These are phyloP conservation scores for Russula abietina DNA, from an alignment of 768 basidiomycete species.

Conservation along the genomic window DNA sequence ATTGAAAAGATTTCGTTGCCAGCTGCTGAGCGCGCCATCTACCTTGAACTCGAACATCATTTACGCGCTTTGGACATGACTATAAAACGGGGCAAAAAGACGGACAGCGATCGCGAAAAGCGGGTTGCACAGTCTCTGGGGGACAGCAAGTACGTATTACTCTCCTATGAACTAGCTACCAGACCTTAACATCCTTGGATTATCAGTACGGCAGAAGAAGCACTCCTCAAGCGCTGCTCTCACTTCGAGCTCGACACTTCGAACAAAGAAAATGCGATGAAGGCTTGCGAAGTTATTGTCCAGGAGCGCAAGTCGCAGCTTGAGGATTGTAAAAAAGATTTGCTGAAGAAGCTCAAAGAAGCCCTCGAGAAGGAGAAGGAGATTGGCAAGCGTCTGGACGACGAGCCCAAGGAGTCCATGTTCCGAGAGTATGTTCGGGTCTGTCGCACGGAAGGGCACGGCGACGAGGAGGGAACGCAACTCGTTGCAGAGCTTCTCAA, in stretches of 20 bases:
- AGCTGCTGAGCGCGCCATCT: slow-evolving; percentile 90
- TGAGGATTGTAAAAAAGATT: slow-evolving; percentile 69
- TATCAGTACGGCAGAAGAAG: slow-evolving; percentile 78
- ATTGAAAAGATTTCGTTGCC: slow-evolving; percentile 67
- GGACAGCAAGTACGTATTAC: slow-evolving; percentile 52
- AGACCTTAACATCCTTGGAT: neutral
- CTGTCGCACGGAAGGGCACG: slow-evolving; percentile 61
- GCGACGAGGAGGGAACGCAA: slow-evolving; percentile 70
- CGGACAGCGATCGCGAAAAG: slow-evolving; percentile 76
- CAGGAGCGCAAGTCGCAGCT: slow-evolving; percentile 73
- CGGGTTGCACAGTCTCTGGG: slow-evolving; percentile 84
- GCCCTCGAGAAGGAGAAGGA: slow-evolving; percentile 65
- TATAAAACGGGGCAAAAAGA: slow-evolving; percentile 58
- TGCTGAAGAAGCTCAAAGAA: slow-evolving; percentile 57
- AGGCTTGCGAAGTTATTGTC: slow-evolving; percentile 90
- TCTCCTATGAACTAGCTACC: neutral
- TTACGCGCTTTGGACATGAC: slow-evolving; percentile 86
- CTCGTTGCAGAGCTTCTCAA: slow-evolving; percentile 54
- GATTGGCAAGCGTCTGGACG: slow-evolving; percentile 41
- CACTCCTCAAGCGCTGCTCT: slow-evolving; percentile 89
- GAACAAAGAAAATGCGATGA: slow-evolving; percentile 69
- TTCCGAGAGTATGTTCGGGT: slow-evolving; percentile 74
- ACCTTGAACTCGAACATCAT: slow-evolving; percentile 91
- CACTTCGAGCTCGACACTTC: slow-evolving; percentile 82
- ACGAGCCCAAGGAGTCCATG: slow-evolving; percentile 56